A percentile compares a stretch with the other conserved stretches of the same genome.
Evolutionary conservation across 805 yeast species (phyloP).

Genomic region (Peterozyma toletana): DNA sequence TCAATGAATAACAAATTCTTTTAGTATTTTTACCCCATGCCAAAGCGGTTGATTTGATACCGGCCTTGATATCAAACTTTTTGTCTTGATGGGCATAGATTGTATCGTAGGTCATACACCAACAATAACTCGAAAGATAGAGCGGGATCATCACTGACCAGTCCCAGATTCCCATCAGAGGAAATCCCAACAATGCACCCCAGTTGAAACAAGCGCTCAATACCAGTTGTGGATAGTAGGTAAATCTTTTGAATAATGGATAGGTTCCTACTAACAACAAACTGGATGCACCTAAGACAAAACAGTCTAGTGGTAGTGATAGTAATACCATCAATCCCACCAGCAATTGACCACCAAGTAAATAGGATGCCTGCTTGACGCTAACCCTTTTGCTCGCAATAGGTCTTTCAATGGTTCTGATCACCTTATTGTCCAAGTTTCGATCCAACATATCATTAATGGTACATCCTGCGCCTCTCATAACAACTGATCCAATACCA

Average conservation of each 20-base stretch:
- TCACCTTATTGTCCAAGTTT: constrained; percentile 76
- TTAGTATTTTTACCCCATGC: constrained; percentile 86
- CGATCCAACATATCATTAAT: constrained; percentile 86
- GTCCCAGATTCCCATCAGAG: constrained; percentile 88
- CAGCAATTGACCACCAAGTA: constrained; percentile 65
- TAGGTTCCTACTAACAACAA: constrained; percentile 76
- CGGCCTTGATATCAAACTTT: constrained; percentile 77
- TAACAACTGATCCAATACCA: constrained; percentile 77
- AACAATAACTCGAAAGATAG: constrained; percentile 67
- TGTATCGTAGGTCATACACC: constrained; percentile 97
- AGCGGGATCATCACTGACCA: constrained; percentile 72
- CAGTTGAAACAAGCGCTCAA: constrained; percentile 83
- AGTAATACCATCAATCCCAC: constrained; percentile 69
- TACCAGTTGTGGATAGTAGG: constrained; percentile 89
- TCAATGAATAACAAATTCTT: constrained; percentile 55
- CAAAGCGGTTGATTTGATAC: constrained; percentile 91
- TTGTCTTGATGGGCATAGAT: constrained; percentile 98
- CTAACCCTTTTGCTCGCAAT: constrained; percentile 80
- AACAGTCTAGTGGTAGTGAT: constrained; percentile 74
- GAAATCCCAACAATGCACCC: constrained; percentile 93
- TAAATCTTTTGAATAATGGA: constrained; percentile 90
- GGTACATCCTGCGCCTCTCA: constrained; percentile 98
- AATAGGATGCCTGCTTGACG: constrained; percentile 59
- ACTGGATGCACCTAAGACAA: constrained; percentile 75
- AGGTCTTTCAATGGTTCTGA: constrained; percentile 88